Evolutionary conservation across 306 rosid genomes (phyloP), one percentile per base, ranked within the genome.

Genomic region (Cicer pinnatifidum): DNA sequence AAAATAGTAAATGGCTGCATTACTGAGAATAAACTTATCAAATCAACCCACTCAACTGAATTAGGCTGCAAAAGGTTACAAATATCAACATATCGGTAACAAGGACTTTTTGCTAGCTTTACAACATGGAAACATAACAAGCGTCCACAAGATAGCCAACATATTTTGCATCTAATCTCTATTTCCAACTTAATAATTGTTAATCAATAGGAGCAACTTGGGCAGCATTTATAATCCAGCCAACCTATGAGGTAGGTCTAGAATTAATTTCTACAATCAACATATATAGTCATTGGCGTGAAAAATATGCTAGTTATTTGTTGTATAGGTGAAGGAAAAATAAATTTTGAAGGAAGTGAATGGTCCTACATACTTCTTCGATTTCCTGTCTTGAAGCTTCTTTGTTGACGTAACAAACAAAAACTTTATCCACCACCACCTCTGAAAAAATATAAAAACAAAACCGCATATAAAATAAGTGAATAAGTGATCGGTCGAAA

Each of bases 371-470:
- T 88, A 91, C 97, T 65, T 93, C 97, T 83, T 85, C 96, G 75
- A 93, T 75, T n/a, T 93, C 98, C 75, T 80, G 81, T 71, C 7
- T 39, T 8, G 92, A 78, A 72, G 92, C 88, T 45, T 85, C 89
- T 80, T 11, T 83, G 83, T 81, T 77, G 82, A 93, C 68, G 82
- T 20, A 47, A 71, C 88, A 75, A 65, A 93, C 97, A 75, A 84
- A 91, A 80, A 93, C 85, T 81, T 82, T 88, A 74, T 88, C 97
- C 46, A 33, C 82, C 67, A 70, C 75, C 80, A 62, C 74, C 78
- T 76, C 96, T 89, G 78, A 81, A 41, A 46, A 75, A 72, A 75
- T 11, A 75, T 57, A 73, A 65, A 75, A 75, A 79, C 69, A 67
- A 71, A 66, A 74, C 40, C 43, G 67, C 28, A 72, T 60, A 40